Evolutionary conservation across 1,284 basidiomycete genomes (phyloP), one percentile per base, ranked within the genome.

Genomic region (Cutaneotrichosporon sp.): DNA sequence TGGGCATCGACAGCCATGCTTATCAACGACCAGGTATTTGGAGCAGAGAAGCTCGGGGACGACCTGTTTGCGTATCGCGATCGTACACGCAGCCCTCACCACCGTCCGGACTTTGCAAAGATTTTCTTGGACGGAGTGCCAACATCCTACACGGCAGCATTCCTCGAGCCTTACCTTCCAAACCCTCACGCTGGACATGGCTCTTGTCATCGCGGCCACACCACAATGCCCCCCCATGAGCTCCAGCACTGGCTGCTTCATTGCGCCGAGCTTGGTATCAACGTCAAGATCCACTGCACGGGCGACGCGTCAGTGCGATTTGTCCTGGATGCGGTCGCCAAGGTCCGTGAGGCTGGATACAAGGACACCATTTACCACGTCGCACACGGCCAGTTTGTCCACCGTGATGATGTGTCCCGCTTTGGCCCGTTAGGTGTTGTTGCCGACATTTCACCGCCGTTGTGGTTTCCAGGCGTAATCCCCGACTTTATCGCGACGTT

Each of bases 81-180:
- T 14, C 17, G 17, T 4, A 41, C 41, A 4, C 30, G 48, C 14
- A 20, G 37, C 2, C 4, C 13, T 14, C 48, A 35, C 30, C 48
- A 49, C 33, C 15, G 48, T 7, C 48, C 48, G 14, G 48, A 49
- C 48, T 49, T 49, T 23, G 48, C 48, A 39, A 49, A 49, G 40
- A 49, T 49, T 33, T 49, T 49, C 48, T 39, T 49, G 18, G 48
- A 49, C 39, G 48, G 48, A 17, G 48, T 49, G 20, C 48, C 48
- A 33, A 41, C 41, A 39, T 26, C 22, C 20, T 42, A 49, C 48
- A 49, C 48, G 2, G 48, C 39, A 18, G 48, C 48, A 1, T 49
- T 49, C 33, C 30, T 49, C 20, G 40, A 49, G 34, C 48, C 48
- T 1, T 49, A 49, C 33, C 33, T 42, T 15, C 40, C 18, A 9